A percentile compares a stretch with the other conserved stretches of the same genome.
Conservation (phyloP, 2,329 filamentous ascomycete genomes). For the Ophiostoma sp. region DNA sequence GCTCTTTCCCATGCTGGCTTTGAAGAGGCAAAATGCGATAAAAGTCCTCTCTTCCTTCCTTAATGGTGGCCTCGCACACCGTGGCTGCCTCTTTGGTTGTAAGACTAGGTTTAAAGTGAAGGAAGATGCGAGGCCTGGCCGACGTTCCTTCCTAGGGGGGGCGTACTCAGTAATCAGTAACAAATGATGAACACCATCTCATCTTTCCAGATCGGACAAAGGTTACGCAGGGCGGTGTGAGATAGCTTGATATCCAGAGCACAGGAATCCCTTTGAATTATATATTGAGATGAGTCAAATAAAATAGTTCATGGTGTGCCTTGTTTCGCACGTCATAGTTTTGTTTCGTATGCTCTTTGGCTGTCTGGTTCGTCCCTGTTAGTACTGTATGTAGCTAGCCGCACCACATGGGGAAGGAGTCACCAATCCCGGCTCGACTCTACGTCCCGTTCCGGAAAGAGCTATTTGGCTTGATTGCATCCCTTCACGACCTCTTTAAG, state of each 20-base stretch:
- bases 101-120: background rate
- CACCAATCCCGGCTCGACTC: constrained; percentile 13
- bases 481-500: background rate
- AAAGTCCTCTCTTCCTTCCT: background rate
- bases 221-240: background rate
- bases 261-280: background rate
- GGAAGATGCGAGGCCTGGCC: background rate
- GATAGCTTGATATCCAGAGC: background rate
- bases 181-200: background rate
- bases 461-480: background rate
- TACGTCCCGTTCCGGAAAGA: constrained; percentile 12
- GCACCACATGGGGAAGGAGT: constrained; percentile 19
- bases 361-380: background rate
- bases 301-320: background rate
- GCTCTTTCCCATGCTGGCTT: background rate
- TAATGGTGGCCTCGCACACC: background rate
- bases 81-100: background rate
- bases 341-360: background rate
- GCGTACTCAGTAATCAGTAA: background rate
- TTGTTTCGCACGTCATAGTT: background rate
- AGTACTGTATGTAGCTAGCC: background rate
- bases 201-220: background rate
- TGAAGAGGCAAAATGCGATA: background rate
- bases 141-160: background rate
- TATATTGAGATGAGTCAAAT: background rate